These are phyloP conservation scores for Pseudonitzschia multiseries DNA, from an alignment of 108 stramenopile genomes.

Conservation along the genomic window DNA sequence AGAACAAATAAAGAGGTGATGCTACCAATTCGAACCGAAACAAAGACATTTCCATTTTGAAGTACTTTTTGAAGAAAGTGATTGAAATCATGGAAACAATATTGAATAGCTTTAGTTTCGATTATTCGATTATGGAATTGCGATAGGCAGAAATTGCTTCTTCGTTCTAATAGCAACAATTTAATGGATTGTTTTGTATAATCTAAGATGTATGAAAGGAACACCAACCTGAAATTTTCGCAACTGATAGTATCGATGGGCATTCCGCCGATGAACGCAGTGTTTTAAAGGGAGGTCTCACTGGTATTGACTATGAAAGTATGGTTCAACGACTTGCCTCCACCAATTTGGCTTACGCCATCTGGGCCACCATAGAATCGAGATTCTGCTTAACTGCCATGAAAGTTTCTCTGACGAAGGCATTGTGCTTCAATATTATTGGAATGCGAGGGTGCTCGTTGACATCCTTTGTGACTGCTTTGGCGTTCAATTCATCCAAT, in stretches of 20 bases:
- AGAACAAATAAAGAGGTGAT: no score
- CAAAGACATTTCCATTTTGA: no score
- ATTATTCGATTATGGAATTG: no score
- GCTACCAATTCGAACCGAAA: no score
- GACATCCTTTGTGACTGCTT: slow-evolving; percentile 42
- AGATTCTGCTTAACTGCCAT: slow-evolving; percentile 45
- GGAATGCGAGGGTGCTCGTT: slow-evolving; percentile 47
- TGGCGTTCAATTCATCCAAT: slow-evolving; percentile 38
- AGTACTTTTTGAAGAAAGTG: no score
- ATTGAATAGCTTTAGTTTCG: no score
- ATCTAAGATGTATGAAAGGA: not conserved
- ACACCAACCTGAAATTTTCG: not conserved
- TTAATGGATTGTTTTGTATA: not conserved
- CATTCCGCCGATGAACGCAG: no score
- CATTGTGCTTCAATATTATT: slow-evolving; percentile 58
- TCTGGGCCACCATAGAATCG: slow-evolving; percentile 15
- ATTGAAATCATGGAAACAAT: no score
- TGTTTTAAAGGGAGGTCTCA: no score
- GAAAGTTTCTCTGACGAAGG: slow-evolving; percentile 62
- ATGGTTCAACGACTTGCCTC: not conserved
- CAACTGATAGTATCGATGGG: not conserved
- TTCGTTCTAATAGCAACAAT: not conserved
- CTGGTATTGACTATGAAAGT: no score
- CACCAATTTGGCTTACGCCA: not conserved
- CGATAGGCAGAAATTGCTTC: not conserved